Evolutionary conservation across 73 alveolate species (phyloP).

Genomic region (Paramecium biaurelia): DNA sequence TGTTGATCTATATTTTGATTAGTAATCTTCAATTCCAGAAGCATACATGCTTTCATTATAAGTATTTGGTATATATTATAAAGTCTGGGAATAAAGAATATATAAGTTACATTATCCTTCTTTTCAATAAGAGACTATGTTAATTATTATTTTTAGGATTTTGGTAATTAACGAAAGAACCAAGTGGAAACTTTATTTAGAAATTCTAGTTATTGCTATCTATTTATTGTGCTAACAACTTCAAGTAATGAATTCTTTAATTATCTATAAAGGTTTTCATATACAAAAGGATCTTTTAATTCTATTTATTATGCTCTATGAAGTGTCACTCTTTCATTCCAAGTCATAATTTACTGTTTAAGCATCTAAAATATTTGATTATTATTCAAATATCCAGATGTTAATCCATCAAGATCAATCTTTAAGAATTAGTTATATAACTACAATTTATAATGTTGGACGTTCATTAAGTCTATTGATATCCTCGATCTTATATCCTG

Average conservation of each 20-base stretch:
- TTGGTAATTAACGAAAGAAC: not conserved
- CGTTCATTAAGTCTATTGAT: not conserved
- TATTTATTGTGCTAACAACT: not conserved
- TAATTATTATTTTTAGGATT: not conserved
- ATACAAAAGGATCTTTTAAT: not conserved
- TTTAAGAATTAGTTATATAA: not conserved
- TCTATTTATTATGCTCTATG: not conserved
- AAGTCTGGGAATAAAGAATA: not conserved
- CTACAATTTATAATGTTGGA: not conserved
- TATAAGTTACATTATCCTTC: not conserved
- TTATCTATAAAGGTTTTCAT: conserved; percentile 9
- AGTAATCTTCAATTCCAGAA: not conserved
- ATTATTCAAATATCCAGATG: not conserved
- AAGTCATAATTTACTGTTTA: not conserved
- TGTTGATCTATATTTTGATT: not conserved
- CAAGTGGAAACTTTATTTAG: not conserved
- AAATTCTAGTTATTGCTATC: not conserved
- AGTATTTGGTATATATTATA: not conserved
- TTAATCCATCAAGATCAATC: conserved; percentile 14
- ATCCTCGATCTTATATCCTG: not conserved
- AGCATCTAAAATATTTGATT: not conserved
- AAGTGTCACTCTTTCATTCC: conserved; percentile 9
- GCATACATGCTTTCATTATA: not conserved
- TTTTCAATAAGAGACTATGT: not conserved
- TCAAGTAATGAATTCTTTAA: conserved; percentile 1